Conservation (phyloP, 805 yeast species). For the Suhomyces pyralidae region DNA sequence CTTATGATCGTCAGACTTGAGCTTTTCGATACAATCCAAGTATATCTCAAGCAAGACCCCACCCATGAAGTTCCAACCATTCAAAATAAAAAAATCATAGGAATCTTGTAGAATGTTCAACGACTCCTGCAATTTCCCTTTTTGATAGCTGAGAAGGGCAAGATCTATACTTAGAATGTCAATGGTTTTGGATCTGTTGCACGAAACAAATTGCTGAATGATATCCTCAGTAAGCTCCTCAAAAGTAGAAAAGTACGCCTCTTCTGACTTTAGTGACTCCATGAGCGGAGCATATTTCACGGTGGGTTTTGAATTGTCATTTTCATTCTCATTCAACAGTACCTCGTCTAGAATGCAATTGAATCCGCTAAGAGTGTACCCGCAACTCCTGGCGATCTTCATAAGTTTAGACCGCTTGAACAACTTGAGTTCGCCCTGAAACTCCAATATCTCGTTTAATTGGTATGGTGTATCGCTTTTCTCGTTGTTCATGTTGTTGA, state of each 20-base stretch:
- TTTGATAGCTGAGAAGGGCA: constrained; percentile 64
- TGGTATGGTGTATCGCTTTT: constrained; percentile 5
- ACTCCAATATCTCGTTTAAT: constrained; percentile 31
- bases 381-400: constrained; percentile 20
- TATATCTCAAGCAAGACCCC: constrained; percentile 62
- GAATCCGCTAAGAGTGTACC: constrained; percentile 18
- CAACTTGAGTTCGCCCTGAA: constrained; percentile 48
- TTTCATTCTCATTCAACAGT: constrained; percentile 7
- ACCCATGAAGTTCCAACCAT: constrained; percentile 77
- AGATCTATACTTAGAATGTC: constrained; percentile 76
- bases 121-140: constrained; percentile 56
- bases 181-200: constrained; percentile 60
- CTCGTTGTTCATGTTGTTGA: constrained; percentile 13
- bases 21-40: constrained; percentile 60
- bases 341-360: constrained; percentile 16
- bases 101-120: constrained; percentile 63
- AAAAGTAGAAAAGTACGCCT: constrained; percentile 31
- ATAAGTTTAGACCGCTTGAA: constrained; percentile 45
- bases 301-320: background rate
- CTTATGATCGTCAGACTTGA: constrained; percentile 18
- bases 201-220: constrained; percentile 48
- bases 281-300: constrained; percentile 13
- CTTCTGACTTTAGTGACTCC: constrained; percentile 13
- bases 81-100: constrained; percentile 60
- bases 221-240: constrained; percentile 54